These are phyloP conservation scores for Periconia sp. DNA, from an alignment of 2,329 filamentous ascomycete species.

Conservation along the genomic window DNA sequence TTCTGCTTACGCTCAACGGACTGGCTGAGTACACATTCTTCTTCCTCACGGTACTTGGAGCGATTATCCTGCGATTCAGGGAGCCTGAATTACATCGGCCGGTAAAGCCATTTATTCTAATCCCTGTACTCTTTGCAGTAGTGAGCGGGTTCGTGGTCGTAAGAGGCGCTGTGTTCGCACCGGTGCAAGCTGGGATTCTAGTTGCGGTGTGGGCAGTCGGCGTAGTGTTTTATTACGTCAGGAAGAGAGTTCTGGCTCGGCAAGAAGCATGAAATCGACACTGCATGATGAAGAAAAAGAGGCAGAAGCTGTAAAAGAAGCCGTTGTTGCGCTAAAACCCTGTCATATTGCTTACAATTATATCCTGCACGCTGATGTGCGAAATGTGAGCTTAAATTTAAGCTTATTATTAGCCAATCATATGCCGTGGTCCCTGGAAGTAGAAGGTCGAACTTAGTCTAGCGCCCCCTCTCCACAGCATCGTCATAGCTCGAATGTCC, in stretches of 20 bases:
- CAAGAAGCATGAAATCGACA: too few species aligned
- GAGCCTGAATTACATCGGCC: slow-evolving; percentile 63
- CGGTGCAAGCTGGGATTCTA: slow-evolving; percentile 37
- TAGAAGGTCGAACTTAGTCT: too few species aligned
- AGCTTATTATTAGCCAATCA: too few species aligned
- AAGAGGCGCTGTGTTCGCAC: slow-evolving; percentile 43
- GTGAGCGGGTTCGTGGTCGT: slow-evolving; percentile 57
- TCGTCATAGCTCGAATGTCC: too few species aligned
- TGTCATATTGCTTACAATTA: too few species aligned
- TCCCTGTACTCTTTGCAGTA: slow-evolving; percentile 61
- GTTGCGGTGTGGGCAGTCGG: slow-evolving; percentile 38
- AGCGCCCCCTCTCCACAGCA: too few species aligned
- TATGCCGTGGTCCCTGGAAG: too few species aligned
- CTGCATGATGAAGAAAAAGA: too few species aligned
- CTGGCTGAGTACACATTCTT: slow-evolving; percentile 64
- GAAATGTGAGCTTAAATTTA: too few species aligned
- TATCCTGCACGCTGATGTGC: too few species aligned
- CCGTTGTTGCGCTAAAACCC: too few species aligned
- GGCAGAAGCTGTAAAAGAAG: too few species aligned
- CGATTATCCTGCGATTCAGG: slow-evolving; percentile 62
- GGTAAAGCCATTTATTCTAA: slow-evolving; percentile 62
- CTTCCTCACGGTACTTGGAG: slow-evolving; percentile 67
- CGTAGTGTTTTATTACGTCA: slow-evolving; percentile 15
- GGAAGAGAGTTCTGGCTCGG: slow-evolving; percentile 2
- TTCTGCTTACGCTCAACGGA: slow-evolving; percentile 60